Evolutionary conservation across 306 rosid species (phyloP).

Genomic region (Malus fusca): DNA sequence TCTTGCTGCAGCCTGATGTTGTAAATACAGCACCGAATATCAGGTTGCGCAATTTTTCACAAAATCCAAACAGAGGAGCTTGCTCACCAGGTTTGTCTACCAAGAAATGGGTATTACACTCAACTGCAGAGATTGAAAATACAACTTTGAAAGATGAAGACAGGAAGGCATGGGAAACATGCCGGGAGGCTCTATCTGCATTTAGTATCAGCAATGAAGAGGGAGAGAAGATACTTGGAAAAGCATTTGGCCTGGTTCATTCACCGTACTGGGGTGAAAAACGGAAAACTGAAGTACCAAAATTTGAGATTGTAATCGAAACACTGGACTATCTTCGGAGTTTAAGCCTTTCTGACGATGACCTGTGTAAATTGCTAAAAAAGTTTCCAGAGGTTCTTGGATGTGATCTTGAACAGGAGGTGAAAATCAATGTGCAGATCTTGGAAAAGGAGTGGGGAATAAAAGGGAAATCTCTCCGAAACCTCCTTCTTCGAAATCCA

Average conservation of each 20-base stretch:
- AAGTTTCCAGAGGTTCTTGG: conserved; percentile 94
- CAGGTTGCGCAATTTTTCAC: conserved; percentile 14
- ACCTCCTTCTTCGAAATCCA: conserved; percentile 79
- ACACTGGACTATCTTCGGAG: conserved; percentile 60
- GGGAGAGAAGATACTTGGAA: conserved; percentile 78
- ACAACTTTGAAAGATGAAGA: conserved; percentile 43
- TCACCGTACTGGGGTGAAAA: conserved; percentile 97
- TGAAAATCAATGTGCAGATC: conserved; percentile 58
- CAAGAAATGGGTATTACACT: conserved; percentile 48
- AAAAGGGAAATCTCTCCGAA: conserved; percentile 64
- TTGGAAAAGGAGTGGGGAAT: conserved; percentile 75
- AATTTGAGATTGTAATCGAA: conserved; percentile 37
- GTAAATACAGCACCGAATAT: conserved; percentile 26
- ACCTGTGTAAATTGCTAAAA: conserved; percentile 68
- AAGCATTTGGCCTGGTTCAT: conserved; percentile 75
- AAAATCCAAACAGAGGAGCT: conserved; percentile 18
- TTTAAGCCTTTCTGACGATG: conserved; percentile 69
- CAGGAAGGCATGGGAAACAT: conserved; percentile 59
- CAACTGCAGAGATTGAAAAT: conserved; percentile 47
- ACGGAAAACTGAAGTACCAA: conserved; percentile 53
- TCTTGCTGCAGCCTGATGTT: conserved; percentile 34
- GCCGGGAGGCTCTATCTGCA: conserved; percentile 45
- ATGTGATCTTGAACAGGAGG: conserved; percentile 63
- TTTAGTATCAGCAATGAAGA: conserved; percentile 60
- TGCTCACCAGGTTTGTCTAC: conserved; percentile 22